phyloP scores from a whole-genome alignment of 2,329 filamentous ascomycete genomes.

The Corinectria fuckeliana region DNA sequence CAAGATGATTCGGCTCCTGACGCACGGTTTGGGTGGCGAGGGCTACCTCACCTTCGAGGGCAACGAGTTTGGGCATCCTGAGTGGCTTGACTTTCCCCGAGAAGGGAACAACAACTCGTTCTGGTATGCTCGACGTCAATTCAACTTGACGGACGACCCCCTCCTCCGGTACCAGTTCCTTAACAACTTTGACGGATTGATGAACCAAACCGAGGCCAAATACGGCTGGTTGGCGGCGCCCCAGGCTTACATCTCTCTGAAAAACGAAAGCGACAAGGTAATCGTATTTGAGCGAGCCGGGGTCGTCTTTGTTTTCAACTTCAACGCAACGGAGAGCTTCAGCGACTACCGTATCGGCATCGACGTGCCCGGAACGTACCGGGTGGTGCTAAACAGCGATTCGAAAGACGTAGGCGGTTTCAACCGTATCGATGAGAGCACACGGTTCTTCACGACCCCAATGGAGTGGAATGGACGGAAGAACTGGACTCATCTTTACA shows the following conservation, averaged over 20 bases:
- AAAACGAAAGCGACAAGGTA: constrained; percentile 93
- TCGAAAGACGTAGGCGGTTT: constrained; percentile 79
- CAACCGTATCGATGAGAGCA: constrained; percentile 76
- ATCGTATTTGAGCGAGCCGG: constrained; percentile 94
- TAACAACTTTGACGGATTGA: constrained; percentile 90
- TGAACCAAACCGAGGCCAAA: constrained; percentile 87
- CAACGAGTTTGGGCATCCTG: constrained; percentile 97
- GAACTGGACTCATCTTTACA: constrained; percentile 93
- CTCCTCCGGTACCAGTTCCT: constrained; percentile 89
- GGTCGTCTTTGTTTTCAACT: constrained; percentile 94
- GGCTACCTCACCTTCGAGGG: constrained; percentile 99
- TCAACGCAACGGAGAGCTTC: constrained; percentile 84
- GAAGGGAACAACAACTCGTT: constrained; percentile 92
- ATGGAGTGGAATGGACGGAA: constrained; percentile 87
- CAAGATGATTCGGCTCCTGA: constrained; percentile 96
- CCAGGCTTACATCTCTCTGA: constrained; percentile 92
- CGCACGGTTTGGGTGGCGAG: constrained; percentile 89
- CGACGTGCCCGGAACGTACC: constrained; percentile 84
- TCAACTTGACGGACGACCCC: constrained; percentile 87
- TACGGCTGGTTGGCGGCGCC: constrained; percentile 88
- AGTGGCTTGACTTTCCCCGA: constrained; percentile 98
- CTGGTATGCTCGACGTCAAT: constrained; percentile 91
- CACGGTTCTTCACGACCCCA: constrained; percentile 89
- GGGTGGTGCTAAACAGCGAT: constrained; percentile 85
- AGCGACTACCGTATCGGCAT: constrained; percentile 92